Conservation (phyloP, 2,329 filamentous ascomycete genomes). For the Colletotrichum melonis region DNA sequence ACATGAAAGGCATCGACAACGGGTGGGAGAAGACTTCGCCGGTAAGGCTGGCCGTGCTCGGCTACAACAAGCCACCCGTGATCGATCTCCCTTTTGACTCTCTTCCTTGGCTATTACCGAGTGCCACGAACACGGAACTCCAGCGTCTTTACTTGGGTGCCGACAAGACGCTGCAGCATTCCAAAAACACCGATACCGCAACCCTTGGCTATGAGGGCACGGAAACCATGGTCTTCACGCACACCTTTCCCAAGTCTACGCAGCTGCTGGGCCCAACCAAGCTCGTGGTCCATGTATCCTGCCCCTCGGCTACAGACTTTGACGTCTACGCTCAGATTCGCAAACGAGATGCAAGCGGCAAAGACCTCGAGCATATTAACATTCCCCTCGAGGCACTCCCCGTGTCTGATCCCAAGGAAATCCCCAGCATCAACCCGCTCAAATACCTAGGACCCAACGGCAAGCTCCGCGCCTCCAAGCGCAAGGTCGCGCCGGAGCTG, state of each 20-base stretch:
- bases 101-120: background rate
- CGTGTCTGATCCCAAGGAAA: background rate
- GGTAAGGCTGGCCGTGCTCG: conserved; percentile 19
- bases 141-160: background rate
- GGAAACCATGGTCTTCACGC: background rate
- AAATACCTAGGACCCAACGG: conserved; percentile 16
- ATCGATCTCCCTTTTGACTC: background rate
- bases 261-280: conserved; percentile 7
- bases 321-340: conserved; percentile 9
- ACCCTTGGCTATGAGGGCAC: background rate
- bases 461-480: background rate
- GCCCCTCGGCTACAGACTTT: background rate
- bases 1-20: conserved; percentile 22
- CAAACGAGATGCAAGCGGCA: conserved; percentile 3
- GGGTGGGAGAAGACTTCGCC: conserved; percentile 37
- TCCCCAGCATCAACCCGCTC: conserved; percentile 13
- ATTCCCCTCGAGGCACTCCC: conserved; percentile 2
- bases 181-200: background rate
- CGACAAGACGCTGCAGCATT: background rate
- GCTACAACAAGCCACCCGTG: conserved; percentile 6
- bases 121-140: background rate
- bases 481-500: background rate
- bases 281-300: conserved; percentile 8
- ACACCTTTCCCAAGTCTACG: background rate
- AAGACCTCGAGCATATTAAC: conserved; percentile 8